Evolutionary conservation across 176 grass and related monocot genomes (phyloP).

Genomic region (Lolium perenne): DNA sequence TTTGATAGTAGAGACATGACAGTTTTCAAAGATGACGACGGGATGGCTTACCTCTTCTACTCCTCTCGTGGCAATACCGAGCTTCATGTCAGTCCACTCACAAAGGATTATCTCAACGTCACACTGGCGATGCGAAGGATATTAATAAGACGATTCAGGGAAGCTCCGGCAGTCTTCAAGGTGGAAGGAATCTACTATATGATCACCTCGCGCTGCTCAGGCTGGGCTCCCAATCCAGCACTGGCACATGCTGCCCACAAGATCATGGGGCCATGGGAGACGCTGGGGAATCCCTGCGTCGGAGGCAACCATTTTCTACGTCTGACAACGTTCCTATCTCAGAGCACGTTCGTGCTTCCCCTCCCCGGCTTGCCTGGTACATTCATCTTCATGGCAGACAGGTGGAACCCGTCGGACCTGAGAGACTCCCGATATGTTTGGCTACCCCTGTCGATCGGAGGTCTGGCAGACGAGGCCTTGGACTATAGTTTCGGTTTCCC

Average conservation of each 20-base stretch:
- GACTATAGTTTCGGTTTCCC: conserved; percentile 89
- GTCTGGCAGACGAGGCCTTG: conserved; percentile 73
- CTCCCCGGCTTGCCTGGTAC: conserved; percentile 73
- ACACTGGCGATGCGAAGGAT: conserved; percentile 59
- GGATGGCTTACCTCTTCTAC: conserved; percentile 76
- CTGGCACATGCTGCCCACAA: conserved; percentile 70
- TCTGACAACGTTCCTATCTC: conserved; percentile 80
- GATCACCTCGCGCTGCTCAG: conserved; percentile 87
- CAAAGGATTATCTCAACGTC: conserved; percentile 69
- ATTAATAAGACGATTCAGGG: conserved; percentile 71
- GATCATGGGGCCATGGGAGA: conserved; percentile 92
- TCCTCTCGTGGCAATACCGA: conserved; percentile 74
- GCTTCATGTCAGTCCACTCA: conserved; percentile 82
- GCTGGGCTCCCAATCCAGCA: conserved; percentile 86
- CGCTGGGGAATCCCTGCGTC: conserved; percentile 82
- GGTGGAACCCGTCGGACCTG: conserved; percentile 86
- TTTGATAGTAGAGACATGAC: conserved; percentile 93
- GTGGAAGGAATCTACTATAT: conserved; percentile 81
- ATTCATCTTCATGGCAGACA: conserved; percentile 97
- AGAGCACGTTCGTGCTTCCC: conserved; percentile 87
- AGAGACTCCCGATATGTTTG: conserved; percentile 89
- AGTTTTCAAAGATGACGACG: conserved; percentile 88
- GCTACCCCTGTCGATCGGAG: conserved; percentile 74
- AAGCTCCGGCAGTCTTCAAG: conserved; percentile 89
- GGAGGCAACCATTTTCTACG: conserved; percentile 79